Evolutionary conservation across 2,329 filamentous ascomycete species (phyloP), one percentile per base, ranked within the genome.

Genomic region (Pseudocercospora vitis): DNA sequence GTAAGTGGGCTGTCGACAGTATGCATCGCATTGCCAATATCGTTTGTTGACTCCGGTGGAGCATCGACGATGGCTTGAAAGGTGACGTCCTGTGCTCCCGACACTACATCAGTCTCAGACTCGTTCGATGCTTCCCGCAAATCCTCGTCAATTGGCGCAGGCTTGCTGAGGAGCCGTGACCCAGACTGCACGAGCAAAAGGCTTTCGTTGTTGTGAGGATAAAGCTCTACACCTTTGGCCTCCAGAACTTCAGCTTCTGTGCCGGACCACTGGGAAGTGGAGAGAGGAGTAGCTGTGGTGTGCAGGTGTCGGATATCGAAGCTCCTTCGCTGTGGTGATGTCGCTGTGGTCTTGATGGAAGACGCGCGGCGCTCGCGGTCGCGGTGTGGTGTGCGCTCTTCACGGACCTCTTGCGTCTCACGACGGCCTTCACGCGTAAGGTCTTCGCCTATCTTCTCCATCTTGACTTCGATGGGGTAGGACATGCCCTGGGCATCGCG

Each of bases 181-280:
- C 53, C 56, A 16, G 81, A 78, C 61, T 86, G 79, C n/a, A 86
- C 79, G n/a, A 86, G 69, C n/a, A 85, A 71, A 4, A 86, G 69
- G 5, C 81, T 85, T 37, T 81, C 72, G 59, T 86, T 86, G 67
- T 83, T 82, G 68, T 86, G 83, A 2, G 82, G 78, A 57, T 79
- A 85, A 28, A 85, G 77, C 54, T 75, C 80, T 11, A 86, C 75
- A 8, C 81, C 81, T 35, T 75, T 82, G 7, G 83, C 83, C 65
- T 86, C 81, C 55, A 76, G 80, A 48, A 86, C 76, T 67, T 86
- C 83, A 7, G 64, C 58, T 21, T 68, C 65, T 2, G 65, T 64
- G 9, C 64, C 65, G 2, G 66, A 68, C 26, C 59, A 54, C 47
- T 60, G 58, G 33, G 62, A 63, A 6, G 49, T 60, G 5, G 64